A percentile compares a stretch with the other conserved stretches of the same genome.
These are phyloP conservation scores for Ascochyta koolunga DNA, from an alignment of 2,329 filamentous ascomycete genomes.

Conservation along the genomic window DNA sequence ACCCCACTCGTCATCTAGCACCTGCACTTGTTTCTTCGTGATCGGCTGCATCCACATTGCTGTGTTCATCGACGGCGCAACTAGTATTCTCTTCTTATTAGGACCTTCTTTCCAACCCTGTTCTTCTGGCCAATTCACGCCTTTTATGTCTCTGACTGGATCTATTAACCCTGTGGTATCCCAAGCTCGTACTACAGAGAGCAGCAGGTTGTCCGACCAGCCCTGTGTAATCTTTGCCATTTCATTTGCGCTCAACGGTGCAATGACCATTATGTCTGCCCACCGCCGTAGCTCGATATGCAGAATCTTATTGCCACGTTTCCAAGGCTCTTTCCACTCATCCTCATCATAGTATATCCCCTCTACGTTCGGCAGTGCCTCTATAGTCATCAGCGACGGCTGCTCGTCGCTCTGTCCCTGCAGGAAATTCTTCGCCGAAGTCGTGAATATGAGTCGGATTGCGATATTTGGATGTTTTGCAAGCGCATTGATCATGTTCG, in stretches of 20 bases:
- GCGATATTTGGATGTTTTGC: constrained; percentile 64
- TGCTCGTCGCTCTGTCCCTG: constrained; percentile 78
- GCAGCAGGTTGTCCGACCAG: constrained; percentile 76
- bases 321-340: constrained; percentile 84
- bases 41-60: constrained; percentile 89
- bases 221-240: constrained; percentile 84
- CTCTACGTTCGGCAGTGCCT: constrained; percentile 72
- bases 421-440: constrained; percentile 76
- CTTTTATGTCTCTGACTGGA: constrained; percentile 34
- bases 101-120: constrained; percentile 20
- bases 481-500: constrained; percentile 60
- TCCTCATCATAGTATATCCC: constrained; percentile 82
- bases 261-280: constrained; percentile 81
- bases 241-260: constrained; percentile 82
- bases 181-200: constrained; percentile 83
- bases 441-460: constrained; percentile 83
- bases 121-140: constrained; percentile 29
- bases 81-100: constrained; percentile 67
- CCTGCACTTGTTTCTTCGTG: constrained; percentile 72
- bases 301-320: constrained; percentile 76
- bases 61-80: constrained; percentile 86
- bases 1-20: constrained; percentile 79
- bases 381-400: constrained; percentile 67
- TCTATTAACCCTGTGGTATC: constrained; percentile 62
- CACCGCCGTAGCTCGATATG: constrained; percentile 88